These are phyloP conservation scores for Aurinia saxatilis DNA, from an alignment of 345 rosid genomes.

Conservation along the genomic window DNA sequence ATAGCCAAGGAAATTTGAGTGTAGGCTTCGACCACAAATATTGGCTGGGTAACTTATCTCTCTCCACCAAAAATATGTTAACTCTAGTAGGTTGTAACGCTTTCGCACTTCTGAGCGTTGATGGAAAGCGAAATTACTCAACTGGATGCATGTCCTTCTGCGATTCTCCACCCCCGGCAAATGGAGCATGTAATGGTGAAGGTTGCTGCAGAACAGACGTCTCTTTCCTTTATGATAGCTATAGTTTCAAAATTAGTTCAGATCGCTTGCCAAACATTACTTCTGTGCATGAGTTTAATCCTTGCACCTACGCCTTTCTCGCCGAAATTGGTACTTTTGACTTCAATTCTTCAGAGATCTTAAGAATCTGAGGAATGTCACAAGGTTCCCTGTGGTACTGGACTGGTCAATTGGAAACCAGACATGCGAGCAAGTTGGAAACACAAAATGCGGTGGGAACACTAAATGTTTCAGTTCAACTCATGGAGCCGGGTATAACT, in stretches of 20 bases:
- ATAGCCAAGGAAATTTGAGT: background rate
- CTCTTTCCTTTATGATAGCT: background rate
- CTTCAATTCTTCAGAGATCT: background rate
- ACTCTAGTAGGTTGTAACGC: slow-evolving; percentile 30
- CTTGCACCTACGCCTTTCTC: slow-evolving; percentile 29
- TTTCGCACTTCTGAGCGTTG: fast-evolving
- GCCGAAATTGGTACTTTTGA: slow-evolving; percentile 8
- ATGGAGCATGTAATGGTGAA: too few relatives aligned
- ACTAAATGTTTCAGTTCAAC: background rate
- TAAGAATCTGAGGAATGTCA: background rate
- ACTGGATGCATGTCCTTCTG: too few relatives aligned
- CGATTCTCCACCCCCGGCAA: background rate
- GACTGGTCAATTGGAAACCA: background rate
- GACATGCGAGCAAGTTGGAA: background rate
- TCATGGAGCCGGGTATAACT: background rate
- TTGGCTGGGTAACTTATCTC: background rate
- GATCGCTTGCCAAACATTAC: background rate
- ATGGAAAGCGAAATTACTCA: fast-evolving
- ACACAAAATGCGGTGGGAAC: background rate
- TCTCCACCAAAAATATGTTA: slow-evolving; percentile 14
- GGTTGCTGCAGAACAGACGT: slow-evolving; percentile 35
- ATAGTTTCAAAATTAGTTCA: fast-evolving
- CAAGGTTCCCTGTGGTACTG: background rate
- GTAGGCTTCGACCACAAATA: background rate
- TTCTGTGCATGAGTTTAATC: background rate